Percentiles rank a stretch among this genome's conserved stretches.
Evolutionary conservation across 2,329 filamentous ascomycete genomes (phyloP).

Genomic region (Aspergillus viridinutans): DNA sequence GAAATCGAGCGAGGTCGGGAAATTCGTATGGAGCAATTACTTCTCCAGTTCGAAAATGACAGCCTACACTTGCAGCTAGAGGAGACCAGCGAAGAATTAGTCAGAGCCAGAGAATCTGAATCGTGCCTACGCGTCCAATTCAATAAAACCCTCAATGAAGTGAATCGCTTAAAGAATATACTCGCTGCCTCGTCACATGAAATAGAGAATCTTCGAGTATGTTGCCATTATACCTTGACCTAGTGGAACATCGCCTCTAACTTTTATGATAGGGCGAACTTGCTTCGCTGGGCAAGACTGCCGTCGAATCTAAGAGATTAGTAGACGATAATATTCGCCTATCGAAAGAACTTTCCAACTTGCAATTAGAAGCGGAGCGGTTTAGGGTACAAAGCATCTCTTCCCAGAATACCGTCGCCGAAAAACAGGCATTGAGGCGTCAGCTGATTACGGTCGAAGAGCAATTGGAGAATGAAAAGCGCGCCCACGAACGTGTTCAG

Average conservation of each 20-base stretch:
- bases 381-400: conserved; percentile 54
- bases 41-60: conserved; percentile 72
- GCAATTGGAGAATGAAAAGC: conserved; percentile 77
- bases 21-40: conserved; percentile 62
- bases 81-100: conserved; percentile 52
- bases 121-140: conserved; percentile 45
- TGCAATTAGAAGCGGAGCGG: conserved; percentile 61
- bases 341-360: conserved; percentile 53
- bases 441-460: conserved; percentile 73
- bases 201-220: conserved; percentile 53
- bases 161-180: conserved; percentile 22
- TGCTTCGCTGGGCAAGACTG: conserved; percentile 61
- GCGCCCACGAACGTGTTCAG: conserved; percentile 59
- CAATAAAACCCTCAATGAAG: conserved; percentile 47
- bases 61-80: conserved; percentile 62
- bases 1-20: conserved; percentile 72
- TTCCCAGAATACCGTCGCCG: conserved; percentile 66
- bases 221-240: conserved; percentile 5
- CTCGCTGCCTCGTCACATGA: conserved; percentile 51
- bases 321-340: conserved; percentile 63
- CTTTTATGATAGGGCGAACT: conserved; percentile 59
- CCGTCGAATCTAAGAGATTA: conserved; percentile 66
- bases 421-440: conserved; percentile 75
- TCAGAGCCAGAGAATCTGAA: conserved; percentile 45
- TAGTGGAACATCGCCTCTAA: conserved; percentile 15